Percentiles rank a stretch among this genome's conserved stretches.
Conservation (phyloP, 169 alveolate genomes). For the Neospora caninum region DNA sequence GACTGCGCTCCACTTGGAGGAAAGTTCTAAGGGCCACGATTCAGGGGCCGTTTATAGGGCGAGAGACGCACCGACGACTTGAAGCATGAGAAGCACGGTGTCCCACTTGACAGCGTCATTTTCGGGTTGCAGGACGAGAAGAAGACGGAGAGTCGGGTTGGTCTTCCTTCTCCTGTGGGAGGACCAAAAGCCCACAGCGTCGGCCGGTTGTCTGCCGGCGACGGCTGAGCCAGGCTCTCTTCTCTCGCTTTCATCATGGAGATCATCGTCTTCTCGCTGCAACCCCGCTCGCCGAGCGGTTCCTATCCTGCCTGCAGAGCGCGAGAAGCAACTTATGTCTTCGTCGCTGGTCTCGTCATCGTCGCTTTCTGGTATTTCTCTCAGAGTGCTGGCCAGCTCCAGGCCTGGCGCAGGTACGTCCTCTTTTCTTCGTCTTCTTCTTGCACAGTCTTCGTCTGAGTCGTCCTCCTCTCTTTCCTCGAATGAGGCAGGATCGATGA, state of each 20-base stretch:
- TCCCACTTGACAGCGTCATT: slow-evolving; percentile 21
- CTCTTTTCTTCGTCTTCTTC: neutral
- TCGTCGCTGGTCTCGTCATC: neutral
- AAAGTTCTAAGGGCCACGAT: too few relatives aligned
- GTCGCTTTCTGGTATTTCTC: neutral
- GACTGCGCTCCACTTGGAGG: neutral
- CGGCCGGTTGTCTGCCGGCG: neutral
- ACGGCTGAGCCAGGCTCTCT: neutral
- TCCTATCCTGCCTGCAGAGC: neutral
- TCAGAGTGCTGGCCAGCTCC: neutral
- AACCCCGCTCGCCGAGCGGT: neutral
- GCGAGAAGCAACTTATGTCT: neutral
- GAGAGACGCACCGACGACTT: neutral
- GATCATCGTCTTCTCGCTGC: neutral
- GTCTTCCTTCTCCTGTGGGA: neutral
- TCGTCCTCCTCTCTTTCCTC: neutral
- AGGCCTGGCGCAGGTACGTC: neutral
- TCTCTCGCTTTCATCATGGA: neutral
- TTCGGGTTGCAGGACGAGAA: neutral
- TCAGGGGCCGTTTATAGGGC: too few relatives aligned
- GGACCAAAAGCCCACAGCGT: neutral
- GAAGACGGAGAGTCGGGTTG: neutral
- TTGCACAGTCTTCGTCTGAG: neutral
- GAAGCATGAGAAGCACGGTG: neutral
- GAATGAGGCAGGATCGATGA: neutral